These are phyloP conservation scores for Kodamaea jinghongensis DNA, from an alignment of 805 yeast species.

Conservation along the genomic window DNA sequence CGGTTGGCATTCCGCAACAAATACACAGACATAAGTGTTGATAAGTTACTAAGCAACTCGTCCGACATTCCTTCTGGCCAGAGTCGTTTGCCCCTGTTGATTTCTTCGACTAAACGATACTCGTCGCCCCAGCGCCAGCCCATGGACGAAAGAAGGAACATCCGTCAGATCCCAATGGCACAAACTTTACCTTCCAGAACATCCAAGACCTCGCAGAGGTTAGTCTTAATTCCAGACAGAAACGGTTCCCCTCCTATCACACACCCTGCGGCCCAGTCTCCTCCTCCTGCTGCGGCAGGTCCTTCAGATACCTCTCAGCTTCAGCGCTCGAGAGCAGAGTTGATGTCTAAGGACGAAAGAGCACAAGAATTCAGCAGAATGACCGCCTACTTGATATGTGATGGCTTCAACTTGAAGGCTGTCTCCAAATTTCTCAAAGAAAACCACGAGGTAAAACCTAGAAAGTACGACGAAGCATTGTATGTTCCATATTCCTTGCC, in stretches of 20 bases:
- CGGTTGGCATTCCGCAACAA: constrained; percentile 36
- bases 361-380: constrained; percentile 73
- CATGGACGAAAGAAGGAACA: constrained; percentile 26
- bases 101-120: constrained; percentile 14
- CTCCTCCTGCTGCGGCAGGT: constrained; percentile 8
- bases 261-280: constrained; percentile 5
- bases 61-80: constrained; percentile 89
- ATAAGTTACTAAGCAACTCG: constrained; percentile 69
- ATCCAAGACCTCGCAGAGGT: constrained; percentile 79
- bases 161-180: constrained; percentile 49
- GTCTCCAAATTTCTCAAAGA: constrained; percentile 62
- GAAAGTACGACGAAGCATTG: constrained; percentile 88
- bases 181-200: constrained; percentile 69
- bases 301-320: constrained; percentile 23
- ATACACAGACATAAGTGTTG: constrained; percentile 78
- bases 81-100: constrained; percentile 41
- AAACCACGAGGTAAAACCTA: constrained; percentile 79
- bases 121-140: constrained; percentile 13
- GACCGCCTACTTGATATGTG: constrained; percentile 90
- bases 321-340: constrained; percentile 51
- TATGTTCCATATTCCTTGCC: constrained; percentile 90
- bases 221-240: constrained; percentile 79
- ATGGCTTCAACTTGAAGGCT: constrained; percentile 64
- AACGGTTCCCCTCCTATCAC: constrained; percentile 14
- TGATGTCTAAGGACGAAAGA: constrained; percentile 56